Conservation (phyloP, 1,139 yeast species). For the Magnusiomyces sp. region DNA sequence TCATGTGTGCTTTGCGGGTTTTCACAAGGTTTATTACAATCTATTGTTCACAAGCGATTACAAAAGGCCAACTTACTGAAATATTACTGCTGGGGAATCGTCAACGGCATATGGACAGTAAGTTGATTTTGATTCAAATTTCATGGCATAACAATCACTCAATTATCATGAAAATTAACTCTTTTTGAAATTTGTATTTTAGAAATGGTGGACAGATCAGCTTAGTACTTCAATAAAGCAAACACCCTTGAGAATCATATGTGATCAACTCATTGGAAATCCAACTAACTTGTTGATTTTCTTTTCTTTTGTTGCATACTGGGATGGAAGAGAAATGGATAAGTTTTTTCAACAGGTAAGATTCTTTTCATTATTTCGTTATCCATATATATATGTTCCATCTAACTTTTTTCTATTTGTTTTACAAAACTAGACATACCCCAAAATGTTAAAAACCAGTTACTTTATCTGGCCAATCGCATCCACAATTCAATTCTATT, state of each 20-base stretch:
- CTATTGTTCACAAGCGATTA: conserved; percentile 18
- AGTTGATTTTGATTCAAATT: conserved; percentile 10
- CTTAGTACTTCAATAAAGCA: conserved; percentile 20
- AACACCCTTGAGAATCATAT: conserved; percentile 23
- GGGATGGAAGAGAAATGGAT: conserved; percentile 33
- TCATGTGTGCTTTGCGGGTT: conserved; percentile 30
- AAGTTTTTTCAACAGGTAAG: conserved; percentile 24
- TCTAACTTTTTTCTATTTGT: conserved; percentile 15
- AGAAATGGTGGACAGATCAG: conserved; percentile 33
- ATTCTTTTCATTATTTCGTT: neutral
- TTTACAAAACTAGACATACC: conserved; percentile 5
- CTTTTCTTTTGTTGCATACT: conserved; percentile 28
- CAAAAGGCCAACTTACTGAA: conserved; percentile 22
- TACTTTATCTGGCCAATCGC: conserved; percentile 33
- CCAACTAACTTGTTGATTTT: conserved; percentile 30
- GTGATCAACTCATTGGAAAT: conserved; percentile 31
- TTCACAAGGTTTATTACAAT: conserved; percentile 30
- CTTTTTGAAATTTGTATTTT: neutral
- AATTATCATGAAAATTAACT: neutral
- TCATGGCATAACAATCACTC: neutral
- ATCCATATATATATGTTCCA: neutral
- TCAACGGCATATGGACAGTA: conserved; percentile 32
- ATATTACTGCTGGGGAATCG: conserved; percentile 33
- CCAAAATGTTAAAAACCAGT: conserved; percentile 26
- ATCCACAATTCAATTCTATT: conserved; percentile 28